Evolutionary conservation across 2,329 filamentous ascomycete genomes (phyloP), one percentile per base, ranked within the genome.

Genomic region (Aspergillus latus): DNA sequence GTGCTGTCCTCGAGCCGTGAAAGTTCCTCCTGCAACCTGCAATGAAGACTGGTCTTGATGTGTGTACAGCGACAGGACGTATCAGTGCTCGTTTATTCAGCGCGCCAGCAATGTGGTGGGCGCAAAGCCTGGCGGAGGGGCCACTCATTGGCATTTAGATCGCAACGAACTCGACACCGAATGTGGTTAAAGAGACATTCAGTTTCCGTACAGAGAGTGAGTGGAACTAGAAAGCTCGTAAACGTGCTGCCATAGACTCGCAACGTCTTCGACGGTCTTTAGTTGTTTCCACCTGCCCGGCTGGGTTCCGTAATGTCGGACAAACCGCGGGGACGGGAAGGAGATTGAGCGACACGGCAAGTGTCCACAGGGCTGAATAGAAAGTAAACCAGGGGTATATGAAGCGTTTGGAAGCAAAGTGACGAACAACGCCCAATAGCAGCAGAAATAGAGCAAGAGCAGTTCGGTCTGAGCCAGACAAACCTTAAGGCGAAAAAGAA

Each of bases 101-200:
- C 37, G 67, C 66, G 44, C 58, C 59, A 34, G 66, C 64, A 48
- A 71, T 52, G 51, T 64, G 67, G 45, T 70, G 66, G 26, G 65
- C 62, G 59, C 68, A 69, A 28, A 72, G 55, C 54, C 64, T 70
- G 42, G 63, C 63, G 28, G 69, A 66, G n/a, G 68, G 59, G 34
- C 65, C 65, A 50, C 65, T 71, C 68, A 71, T 71, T 64, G 52
- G 57, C 36, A 57, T 40, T 28, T 45, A 40, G 44, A 28, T 59
- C 16, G 30, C 29, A 50, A 45, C n/a, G 28, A 36, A 21, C n/a
- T 6, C 43, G 39, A 43, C 21, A 21, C 21, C 21, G 28, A n/a
- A n/a, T 15, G 10, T 42, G 26, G 34, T 29, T 43, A 42, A 26
- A 15, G 46, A 16, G 28, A 13, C 44, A 56, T 44, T 36, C 49